Base-by-base conservation (phyloP, 2,329 filamentous ascomycete genomes). In the Elsinoe arachidis region DNA sequence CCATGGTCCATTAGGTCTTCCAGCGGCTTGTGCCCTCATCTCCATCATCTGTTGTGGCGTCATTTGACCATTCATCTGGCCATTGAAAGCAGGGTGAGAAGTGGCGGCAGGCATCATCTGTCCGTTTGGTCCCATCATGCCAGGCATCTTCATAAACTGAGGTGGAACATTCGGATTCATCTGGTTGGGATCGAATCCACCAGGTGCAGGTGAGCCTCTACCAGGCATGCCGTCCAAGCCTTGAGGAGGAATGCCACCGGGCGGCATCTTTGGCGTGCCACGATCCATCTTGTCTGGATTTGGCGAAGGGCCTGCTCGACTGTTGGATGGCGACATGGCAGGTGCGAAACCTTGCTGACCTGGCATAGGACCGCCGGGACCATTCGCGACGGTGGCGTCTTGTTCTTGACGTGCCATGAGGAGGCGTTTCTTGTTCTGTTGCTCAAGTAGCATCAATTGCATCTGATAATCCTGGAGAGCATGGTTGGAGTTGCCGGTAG, bases 391-490 rank as follows among this genome's bases (percentile, higher is more conserved):
- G 67, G 74, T 82, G 10, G 38, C 41, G 61, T 91, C 88, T 70
- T 92, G 87, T 68, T 90, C 83, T 72, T 84, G 86, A 15, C 88
- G 83, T 37, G 88, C 88, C 87, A 90, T 90, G 77, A 90, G 84
- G 51, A 92, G 77, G 15, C 88, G 79, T 72, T 90, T 91, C 78
- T 91, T 92, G 66, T 92, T 92, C 72, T 92, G 87, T 72, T 91
- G 88, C 72, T 92, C 88, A 14, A 92, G 79, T 52, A 91, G 74
- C 88, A 91, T 92, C 68, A 92, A 74, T 70, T 92, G 88, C 87
- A 91, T 91, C 74, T 92, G 88, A 66, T 92, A 92, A 70, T 93
- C 88, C 71, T 91, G 87, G 46, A 92, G 77, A 19, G 88, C 88
- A 69, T 91, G 87, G 68, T 90, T 92, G 71, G 85, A 87, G 53